A percentile compares a stretch with the other conserved stretches of the same genome.
Evolutionary conservation across 495 filamentous ascomycete species (phyloP).

Genomic region (Aspergillus asperescens): DNA sequence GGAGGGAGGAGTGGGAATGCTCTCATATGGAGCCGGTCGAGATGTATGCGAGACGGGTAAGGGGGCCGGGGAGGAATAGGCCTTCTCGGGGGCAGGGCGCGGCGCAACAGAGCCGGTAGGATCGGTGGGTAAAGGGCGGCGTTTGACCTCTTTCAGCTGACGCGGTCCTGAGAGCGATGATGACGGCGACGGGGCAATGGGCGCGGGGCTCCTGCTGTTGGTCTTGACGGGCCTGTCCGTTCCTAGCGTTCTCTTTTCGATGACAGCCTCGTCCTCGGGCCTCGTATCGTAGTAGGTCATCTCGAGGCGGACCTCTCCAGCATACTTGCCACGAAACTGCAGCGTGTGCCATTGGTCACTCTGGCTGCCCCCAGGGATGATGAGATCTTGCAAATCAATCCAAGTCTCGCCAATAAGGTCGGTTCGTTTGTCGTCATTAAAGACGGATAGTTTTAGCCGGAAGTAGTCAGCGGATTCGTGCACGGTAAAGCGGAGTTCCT

Average conservation of each 20-base stretch:
- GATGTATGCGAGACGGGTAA: conserved; percentile 18
- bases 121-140: conserved; percentile 73
- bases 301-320: conserved; percentile 90
- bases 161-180: conserved; percentile 51
- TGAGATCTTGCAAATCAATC: conserved; percentile 73
- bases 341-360: conserved; percentile 88
- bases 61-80: conserved; percentile 18
- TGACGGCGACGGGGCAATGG: conserved; percentile 5
- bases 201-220: conserved; percentile 4
- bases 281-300: conserved; percentile 93
- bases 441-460: conserved; percentile 87
- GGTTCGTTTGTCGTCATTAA: conserved; percentile 96
- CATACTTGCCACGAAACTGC: conserved; percentile 84
- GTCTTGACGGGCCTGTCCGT: conserved; percentile 32
- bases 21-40: conserved; percentile 23
- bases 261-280: conserved; percentile 63
- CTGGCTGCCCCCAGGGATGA: conserved; percentile 83
- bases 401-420: conserved; percentile 92
- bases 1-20: conserved; percentile 21
- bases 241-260: conserved; percentile 49
- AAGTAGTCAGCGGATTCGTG: conserved; percentile 96
- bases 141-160: conserved; percentile 58
- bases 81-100: conserved; percentile 26
- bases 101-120: conserved; percentile 45
- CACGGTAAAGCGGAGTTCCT: conserved; percentile 92